Percentiles rank a stretch among this genome's conserved stretches.
Conservation (phyloP, 2,329 filamentous ascomycete genomes). For the Pseudogymnoascus sp. region DNA sequence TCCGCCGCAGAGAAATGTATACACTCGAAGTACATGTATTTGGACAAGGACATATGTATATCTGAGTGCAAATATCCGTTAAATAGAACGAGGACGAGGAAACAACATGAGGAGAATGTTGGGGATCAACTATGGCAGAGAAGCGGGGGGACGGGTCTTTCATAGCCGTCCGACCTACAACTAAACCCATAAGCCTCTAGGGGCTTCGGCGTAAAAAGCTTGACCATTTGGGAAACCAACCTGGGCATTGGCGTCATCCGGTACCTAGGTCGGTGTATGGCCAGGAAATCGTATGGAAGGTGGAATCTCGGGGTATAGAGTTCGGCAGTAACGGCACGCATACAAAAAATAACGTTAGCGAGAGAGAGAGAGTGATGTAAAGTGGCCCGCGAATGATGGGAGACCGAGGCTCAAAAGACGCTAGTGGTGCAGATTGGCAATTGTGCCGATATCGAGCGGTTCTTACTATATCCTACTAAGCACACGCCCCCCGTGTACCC, state of each 20-base stretch:
- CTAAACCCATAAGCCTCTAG: slow-evolving; percentile 5
- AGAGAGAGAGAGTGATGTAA: background rate
- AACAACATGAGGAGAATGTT: slow-evolving; percentile 5
- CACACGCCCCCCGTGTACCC: background rate
- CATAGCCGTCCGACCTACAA: background rate
- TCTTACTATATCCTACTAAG: background rate
- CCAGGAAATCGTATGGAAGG: background rate
- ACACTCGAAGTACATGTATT: background rate
- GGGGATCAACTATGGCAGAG: background rate
- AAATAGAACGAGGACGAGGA: background rate
- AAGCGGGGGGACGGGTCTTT: background rate
- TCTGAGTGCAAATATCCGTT: background rate
- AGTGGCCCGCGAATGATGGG: background rate
- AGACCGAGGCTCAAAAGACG: background rate
- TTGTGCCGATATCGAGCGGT: background rate
- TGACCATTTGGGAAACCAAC: background rate
- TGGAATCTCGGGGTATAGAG: background rate
- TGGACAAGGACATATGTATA: background rate
- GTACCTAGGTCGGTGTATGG: background rate
- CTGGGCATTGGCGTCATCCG: background rate
- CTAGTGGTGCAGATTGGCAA: background rate
- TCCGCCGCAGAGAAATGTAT: background rate
- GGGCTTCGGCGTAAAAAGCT: slow-evolving; percentile 4
- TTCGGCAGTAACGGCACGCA: slow-evolving; percentile 1
- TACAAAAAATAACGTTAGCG: background rate